Conservation (phyloP, 352 stramenopile genomes). For the Pythium sp. region DNA sequence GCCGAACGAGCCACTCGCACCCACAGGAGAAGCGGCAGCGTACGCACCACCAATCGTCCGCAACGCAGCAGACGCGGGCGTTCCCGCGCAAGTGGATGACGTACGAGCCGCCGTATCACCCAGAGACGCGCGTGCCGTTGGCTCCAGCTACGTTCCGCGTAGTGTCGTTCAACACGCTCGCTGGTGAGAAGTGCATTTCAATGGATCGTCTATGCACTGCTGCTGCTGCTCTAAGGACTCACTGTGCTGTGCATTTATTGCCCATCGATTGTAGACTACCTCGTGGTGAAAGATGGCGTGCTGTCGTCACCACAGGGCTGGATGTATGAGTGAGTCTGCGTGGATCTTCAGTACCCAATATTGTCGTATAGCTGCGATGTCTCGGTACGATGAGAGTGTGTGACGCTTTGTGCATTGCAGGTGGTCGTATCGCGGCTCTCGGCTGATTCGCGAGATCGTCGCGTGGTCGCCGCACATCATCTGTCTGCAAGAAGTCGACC, state of each 20-base stretch:
- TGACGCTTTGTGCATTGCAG: conserved; percentile 13
- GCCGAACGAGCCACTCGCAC: not conserved
- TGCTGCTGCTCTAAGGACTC: not conserved
- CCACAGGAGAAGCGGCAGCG: conserved; percentile 7
- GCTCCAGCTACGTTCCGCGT: conserved; percentile 51
- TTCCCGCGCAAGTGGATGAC: conserved; percentile 43
- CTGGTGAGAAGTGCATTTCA: conserved; percentile 26
- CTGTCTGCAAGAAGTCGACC: conserved; percentile 72
- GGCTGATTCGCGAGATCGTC: conserved; percentile 54
- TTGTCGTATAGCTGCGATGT: not conserved
- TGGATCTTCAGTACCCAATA: not conserved
- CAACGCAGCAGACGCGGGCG: conserved; percentile 10
- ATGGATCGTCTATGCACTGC: not conserved
- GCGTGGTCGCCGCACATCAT: conserved; percentile 45
- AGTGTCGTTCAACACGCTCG: conserved; percentile 72
- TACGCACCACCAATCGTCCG: not conserved
- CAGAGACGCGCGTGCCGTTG: conserved; percentile 18
- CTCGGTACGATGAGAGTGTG: not conserved
- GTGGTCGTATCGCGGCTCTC: conserved; percentile 45
- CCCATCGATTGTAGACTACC: conserved; percentile 43
- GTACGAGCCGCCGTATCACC: conserved; percentile 36
- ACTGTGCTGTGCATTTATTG: not conserved
- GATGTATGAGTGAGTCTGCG: conserved; percentile 45
- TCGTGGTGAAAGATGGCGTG: conserved; percentile 33
- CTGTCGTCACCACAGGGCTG: conserved; percentile 25